These are phyloP conservation scores for Salicornia ramosissima DNA, from an alignment of 148 eudicot genomes.

Conservation along the genomic window DNA sequence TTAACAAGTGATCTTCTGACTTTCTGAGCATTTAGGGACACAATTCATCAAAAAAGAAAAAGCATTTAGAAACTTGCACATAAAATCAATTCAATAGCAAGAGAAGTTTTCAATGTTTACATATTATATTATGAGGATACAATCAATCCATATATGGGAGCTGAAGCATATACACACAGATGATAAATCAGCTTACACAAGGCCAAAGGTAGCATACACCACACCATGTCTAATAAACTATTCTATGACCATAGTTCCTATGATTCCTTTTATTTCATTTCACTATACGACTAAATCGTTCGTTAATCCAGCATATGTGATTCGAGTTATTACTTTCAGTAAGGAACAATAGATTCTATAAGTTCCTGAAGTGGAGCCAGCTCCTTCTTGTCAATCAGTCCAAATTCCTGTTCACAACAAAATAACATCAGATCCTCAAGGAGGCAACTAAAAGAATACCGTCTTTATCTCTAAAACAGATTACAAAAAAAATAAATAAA, in stretches of 20 bases:
- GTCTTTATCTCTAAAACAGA: not conserved
- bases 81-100: slow-evolving; percentile 10
- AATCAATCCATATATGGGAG: slow-evolving; percentile 9
- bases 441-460: not conserved
- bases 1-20: no score
- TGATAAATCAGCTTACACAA: slow-evolving; percentile 2
- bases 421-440: not conserved
- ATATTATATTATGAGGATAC: slow-evolving; percentile 1
- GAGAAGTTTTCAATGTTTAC: slow-evolving; percentile 2
- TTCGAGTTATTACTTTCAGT: slow-evolving; percentile 33
- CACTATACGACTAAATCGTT: not conserved
- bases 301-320: not conserved
- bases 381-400: slow-evolving; percentile 82
- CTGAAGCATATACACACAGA: slow-evolving; percentile 24
- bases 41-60: not conserved
- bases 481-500: no score
- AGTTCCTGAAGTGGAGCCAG: slow-evolving; percentile 87
- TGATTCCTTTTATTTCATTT: slow-evolving; percentile 19
- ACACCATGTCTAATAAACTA: slow-evolving; percentile 14
- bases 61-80: not conserved
- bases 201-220: not conserved
- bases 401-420: slow-evolving; percentile 13
- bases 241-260: slow-evolving; percentile 14
- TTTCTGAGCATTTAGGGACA: not conserved
- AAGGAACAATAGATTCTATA: slow-evolving; percentile 69